Evolutionary conservation across 1,139 yeast genomes (phyloP).

Genomic region (Blastobotrys illinoisensis): DNA sequence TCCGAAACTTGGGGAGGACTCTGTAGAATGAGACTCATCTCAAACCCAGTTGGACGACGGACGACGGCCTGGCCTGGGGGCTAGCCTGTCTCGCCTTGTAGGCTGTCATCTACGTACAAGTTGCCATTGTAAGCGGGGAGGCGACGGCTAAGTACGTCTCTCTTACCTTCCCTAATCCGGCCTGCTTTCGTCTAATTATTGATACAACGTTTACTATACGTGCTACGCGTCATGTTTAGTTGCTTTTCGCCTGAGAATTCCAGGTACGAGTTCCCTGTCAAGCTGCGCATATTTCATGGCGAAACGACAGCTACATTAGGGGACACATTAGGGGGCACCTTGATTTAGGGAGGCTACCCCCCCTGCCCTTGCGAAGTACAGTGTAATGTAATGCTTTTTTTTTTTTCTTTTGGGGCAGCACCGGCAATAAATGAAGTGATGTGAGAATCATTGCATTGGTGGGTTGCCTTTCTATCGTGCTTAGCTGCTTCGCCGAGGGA

Average conservation of each 20-base stretch:
- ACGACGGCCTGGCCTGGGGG: no score
- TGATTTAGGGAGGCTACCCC: background rate
- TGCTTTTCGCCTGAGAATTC: background rate
- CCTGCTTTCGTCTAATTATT: background rate
- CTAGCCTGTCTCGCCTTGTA: background rate
- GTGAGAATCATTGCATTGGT: background rate
- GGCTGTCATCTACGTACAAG: no score
- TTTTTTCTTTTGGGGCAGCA: background rate
- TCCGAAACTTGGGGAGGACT: background rate
- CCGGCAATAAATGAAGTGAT: background rate
- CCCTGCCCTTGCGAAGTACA: no score
- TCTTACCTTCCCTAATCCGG: background rate
- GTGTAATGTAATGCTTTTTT: no score
- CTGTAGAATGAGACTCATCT: background rate
- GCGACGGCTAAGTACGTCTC: background rate
- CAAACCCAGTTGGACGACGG: constrained; percentile 1
- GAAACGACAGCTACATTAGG: background rate
- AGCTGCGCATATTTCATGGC: background rate
- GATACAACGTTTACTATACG: background rate
- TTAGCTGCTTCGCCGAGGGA: background rate
- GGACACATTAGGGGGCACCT: background rate
- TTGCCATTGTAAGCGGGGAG: no score
- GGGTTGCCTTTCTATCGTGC: background rate
- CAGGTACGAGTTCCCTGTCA: background rate
- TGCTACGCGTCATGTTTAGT: background rate